These are phyloP conservation scores for Parachlorella kessleri DNA, from an alignment of 139 green algal genomes.

Conservation along the genomic window DNA sequence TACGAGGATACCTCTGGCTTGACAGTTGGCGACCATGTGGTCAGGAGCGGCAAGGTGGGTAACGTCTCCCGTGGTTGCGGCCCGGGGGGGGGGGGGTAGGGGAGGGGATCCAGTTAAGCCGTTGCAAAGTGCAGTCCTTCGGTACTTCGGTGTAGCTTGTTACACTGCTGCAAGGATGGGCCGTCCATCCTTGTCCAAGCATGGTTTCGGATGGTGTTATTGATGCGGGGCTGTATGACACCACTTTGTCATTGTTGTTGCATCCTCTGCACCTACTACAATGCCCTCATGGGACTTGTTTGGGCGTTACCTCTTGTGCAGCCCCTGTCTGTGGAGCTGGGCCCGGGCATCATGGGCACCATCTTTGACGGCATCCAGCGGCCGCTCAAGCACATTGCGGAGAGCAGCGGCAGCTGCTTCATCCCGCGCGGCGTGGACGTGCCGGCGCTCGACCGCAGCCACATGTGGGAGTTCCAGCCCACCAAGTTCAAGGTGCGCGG, in stretches of 20 bases:
- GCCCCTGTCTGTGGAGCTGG: conserved; percentile 96
- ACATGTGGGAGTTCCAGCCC: conserved; percentile 93
- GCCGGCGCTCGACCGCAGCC: conserved; percentile 83
- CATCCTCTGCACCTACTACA: too few species aligned
- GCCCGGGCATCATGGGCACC: conserved; percentile 94
- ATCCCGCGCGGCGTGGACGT: conserved; percentile 97
- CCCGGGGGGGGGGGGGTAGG: too few species aligned
- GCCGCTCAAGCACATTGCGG: conserved; percentile 94
- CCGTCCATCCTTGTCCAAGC: too few species aligned
- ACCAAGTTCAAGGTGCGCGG: conserved; percentile 78
- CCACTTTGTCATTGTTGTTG: too few species aligned
- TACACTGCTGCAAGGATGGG: too few species aligned
- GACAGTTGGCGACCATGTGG: conserved; percentile 91
- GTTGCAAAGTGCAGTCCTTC: too few species aligned
- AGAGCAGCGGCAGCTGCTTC: conserved; percentile 82
- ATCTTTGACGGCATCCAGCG: conserved; percentile 99
- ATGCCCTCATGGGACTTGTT: too few species aligned
- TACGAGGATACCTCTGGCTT: conserved; percentile 99
- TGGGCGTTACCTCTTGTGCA: conserved; percentile 50
- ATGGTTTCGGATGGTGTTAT: too few species aligned
- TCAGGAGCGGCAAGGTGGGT: conserved; percentile 87
- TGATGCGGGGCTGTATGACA: too few species aligned
- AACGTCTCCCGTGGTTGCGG: too few species aligned
- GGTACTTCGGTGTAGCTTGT: too few species aligned
- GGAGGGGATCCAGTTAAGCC: too few species aligned